Evolutionary conservation across 2,329 filamentous ascomycete genomes (phyloP).

Genomic region (Neonectria neomacrospora): DNA sequence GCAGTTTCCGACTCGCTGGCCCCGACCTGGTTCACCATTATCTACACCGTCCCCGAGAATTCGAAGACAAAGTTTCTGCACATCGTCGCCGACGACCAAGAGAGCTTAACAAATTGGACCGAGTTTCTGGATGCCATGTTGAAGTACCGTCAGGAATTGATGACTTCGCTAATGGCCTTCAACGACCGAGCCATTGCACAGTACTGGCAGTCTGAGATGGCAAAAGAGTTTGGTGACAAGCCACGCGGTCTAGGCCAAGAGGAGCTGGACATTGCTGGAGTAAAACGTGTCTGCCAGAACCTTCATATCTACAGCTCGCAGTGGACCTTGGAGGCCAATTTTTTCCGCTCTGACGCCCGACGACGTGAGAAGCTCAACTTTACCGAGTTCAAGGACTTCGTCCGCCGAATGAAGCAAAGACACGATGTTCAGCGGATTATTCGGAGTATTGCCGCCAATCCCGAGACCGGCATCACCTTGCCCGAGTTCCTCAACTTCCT

Average conservation of each 20-base stretch:
- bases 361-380: constrained; percentile 77
- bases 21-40: constrained; percentile 85
- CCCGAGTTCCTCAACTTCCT: constrained; percentile 83
- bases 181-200: constrained; percentile 82
- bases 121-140: constrained; percentile 85
- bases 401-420: constrained; percentile 83
- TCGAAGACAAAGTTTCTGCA: constrained; percentile 89
- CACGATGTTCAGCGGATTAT: constrained; percentile 84
- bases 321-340: constrained; percentile 77
- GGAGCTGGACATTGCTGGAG: constrained; percentile 79
- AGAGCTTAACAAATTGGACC: constrained; percentile 82
- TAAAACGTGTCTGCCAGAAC: constrained; percentile 86
- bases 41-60: constrained; percentile 83
- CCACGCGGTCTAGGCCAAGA: constrained; percentile 68
- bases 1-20: constrained; percentile 75
- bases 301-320: constrained; percentile 92
- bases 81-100: constrained; percentile 80
- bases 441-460: constrained; percentile 66
- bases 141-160: constrained; percentile 86
- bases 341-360: constrained; percentile 76
- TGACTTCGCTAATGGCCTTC: constrained; percentile 89
- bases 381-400: constrained; percentile 83
- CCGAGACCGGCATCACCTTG: constrained; percentile 73
- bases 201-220: constrained; percentile 90
- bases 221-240: constrained; percentile 68